phyloP scores from a whole-genome alignment of 2,329 filamentous ascomycete genomes.

The Pseudonectria buxi region DNA sequence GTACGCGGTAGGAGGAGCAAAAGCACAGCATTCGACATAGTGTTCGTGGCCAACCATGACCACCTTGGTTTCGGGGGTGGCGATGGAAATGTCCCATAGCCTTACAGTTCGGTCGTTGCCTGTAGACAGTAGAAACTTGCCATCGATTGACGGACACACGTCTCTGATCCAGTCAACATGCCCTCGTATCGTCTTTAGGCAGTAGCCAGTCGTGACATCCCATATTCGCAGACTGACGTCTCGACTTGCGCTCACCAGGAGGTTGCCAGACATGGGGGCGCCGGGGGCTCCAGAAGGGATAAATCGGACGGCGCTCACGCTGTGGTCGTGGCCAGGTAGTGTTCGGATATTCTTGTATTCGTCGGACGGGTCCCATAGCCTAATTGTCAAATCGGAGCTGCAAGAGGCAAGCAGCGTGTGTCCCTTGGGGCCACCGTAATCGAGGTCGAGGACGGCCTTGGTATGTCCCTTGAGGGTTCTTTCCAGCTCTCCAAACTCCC shows the following conservation, averaged over 20 bases:
- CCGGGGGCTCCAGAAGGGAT: slow-evolving; percentile 77
- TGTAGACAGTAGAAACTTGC: slow-evolving; percentile 73
- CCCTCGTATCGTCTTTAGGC: slow-evolving; percentile 79
- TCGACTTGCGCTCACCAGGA: slow-evolving; percentile 78
- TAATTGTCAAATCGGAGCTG: slow-evolving; percentile 85
- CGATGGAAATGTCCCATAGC: slow-evolving; percentile 73
- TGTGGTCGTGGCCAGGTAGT: slow-evolving; percentile 85
- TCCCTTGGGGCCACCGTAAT: slow-evolving; percentile 80
- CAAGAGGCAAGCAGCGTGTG: slow-evolving; percentile 50
- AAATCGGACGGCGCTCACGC: slow-evolving; percentile 81
- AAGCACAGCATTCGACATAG: slow-evolving; percentile 74
- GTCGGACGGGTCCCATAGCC: slow-evolving; percentile 86
- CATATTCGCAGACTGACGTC: slow-evolving; percentile 83
- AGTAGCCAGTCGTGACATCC: slow-evolving; percentile 91
- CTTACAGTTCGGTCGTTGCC: slow-evolving; percentile 76
- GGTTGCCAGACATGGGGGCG: slow-evolving; percentile 70
- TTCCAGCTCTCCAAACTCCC: slow-evolving; percentile 87
- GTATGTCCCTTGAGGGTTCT: slow-evolving; percentile 89
- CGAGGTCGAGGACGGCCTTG: slow-evolving; percentile 78
- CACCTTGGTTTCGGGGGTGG: slow-evolving; percentile 62
- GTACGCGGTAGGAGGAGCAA: slow-evolving; percentile 76
- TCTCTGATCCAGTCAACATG: slow-evolving; percentile 90
- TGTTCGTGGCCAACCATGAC: slow-evolving; percentile 84
- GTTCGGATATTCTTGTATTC: slow-evolving; percentile 95
- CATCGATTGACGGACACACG: slow-evolving; percentile 74